Conservation (phyloP, 2,329 filamentous ascomycete species). For the Penicillium polonicum region DNA sequence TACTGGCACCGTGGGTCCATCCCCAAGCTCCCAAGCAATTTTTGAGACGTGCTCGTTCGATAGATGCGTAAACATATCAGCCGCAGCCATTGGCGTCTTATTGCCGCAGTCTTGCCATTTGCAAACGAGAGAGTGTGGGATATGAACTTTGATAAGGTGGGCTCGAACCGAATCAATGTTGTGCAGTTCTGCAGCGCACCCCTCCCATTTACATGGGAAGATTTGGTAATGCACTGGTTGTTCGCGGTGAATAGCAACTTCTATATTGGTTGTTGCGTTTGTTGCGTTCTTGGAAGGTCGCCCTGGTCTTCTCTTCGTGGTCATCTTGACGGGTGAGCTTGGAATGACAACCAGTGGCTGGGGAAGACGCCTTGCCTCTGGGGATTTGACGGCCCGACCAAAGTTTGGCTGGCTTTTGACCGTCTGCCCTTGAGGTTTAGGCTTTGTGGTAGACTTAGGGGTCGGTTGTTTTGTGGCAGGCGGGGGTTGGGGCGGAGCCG, state of each 20-base stretch:
- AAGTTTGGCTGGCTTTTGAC: background rate
- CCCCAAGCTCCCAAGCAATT: slow-evolving; percentile 58
- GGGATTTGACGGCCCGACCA: background rate
- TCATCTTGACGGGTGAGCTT: slow-evolving; percentile 14
- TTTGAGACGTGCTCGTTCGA: slow-evolving; percentile 52
- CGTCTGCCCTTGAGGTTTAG: background rate
- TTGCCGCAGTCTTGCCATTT: slow-evolving; percentile 28
- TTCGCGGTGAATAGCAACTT: slow-evolving; percentile 20
- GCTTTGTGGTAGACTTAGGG: background rate
- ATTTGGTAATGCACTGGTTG: slow-evolving; percentile 34
- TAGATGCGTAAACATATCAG: slow-evolving; percentile 53
- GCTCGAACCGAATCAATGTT: slow-evolving; percentile 60
- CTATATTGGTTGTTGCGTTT: slow-evolving; percentile 13
- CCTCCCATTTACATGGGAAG: slow-evolving; percentile 59
- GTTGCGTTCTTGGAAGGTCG: slow-evolving; percentile 20
- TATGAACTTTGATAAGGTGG: slow-evolving; percentile 59
- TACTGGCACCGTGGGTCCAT: slow-evolving; percentile 56
- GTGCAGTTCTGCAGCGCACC: slow-evolving; percentile 59
- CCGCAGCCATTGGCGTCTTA: slow-evolving; percentile 24
- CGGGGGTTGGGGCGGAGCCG: background rate
- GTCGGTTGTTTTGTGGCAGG: background rate
- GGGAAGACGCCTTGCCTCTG: background rate
- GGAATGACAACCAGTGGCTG: slow-evolving; percentile 16
- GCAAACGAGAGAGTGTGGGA: slow-evolving; percentile 31
- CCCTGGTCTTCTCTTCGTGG: slow-evolving; percentile 12